Percentiles rank a stretch among this genome's conserved stretches.
Conservation (phyloP, 306 rosid species). For the Glycine tomentella region DNA sequence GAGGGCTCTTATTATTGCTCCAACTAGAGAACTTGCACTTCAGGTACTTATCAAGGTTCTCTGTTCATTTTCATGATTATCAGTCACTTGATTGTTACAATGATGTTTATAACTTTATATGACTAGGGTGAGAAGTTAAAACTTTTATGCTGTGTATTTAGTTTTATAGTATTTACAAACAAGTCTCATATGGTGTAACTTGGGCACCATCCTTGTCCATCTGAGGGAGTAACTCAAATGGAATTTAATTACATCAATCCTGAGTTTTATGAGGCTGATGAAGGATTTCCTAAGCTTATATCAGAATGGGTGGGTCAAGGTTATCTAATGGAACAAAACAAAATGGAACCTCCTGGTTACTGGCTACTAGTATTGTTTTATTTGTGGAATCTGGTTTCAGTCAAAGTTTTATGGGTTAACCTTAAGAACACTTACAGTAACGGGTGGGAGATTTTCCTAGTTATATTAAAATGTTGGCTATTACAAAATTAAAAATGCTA, state of each 20-base stretch:
- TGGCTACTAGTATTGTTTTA: neutral
- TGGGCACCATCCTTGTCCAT: neutral
- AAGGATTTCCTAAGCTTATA: constrained; percentile 27
- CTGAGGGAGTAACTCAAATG: neutral
- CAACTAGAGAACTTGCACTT: constrained; percentile 93
- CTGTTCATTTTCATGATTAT: constrained; percentile 29
- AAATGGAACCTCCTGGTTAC: constrained; percentile 12
- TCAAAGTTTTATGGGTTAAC: neutral
- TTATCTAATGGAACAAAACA: neutral
- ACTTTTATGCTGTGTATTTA: neutral
- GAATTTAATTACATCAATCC: neutral
- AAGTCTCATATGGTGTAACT: constrained; percentile 14
- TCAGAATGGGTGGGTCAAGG: neutral
- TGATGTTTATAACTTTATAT: neutral
- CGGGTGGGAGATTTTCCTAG: constrained; percentile 13
- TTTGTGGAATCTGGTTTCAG: too few species aligned
- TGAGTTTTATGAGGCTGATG: constrained; percentile 13
- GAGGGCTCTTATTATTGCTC: constrained; percentile 91
- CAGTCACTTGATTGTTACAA: constrained; percentile 30
- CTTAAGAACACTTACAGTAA: neutral
- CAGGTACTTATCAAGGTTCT: constrained; percentile 68
- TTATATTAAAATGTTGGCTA: constrained; percentile 29
- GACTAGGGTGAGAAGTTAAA: constrained; percentile 26
- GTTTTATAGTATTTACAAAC: constrained; percentile 6
- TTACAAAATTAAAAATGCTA: neutral